A percentile compares a stretch with the other conserved stretches of the same genome.
Evolutionary conservation across 805 yeast genomes (phyloP).

Genomic region (Candida dajiaensis): DNA sequence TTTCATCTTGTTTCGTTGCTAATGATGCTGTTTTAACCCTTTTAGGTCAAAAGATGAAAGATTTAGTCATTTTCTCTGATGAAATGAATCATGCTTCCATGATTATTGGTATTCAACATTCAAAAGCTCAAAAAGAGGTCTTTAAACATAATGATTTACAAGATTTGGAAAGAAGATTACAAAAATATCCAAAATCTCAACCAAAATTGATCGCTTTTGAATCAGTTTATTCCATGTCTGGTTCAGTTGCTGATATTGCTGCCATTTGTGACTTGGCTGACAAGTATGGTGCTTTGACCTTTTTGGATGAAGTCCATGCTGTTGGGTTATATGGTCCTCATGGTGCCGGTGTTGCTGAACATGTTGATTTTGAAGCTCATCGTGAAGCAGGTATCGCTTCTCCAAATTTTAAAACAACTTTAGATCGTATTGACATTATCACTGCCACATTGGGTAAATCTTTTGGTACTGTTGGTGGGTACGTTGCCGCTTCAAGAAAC

Average conservation of each 20-base stretch:
- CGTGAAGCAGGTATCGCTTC: slow-evolving; percentile 57
- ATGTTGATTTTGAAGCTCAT: slow-evolving; percentile 81
- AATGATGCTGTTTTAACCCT: slow-evolving; percentile 92
- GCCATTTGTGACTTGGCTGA: slow-evolving; percentile 93
- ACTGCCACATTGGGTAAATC: slow-evolving; percentile 98
- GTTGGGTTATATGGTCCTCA: slow-evolving; percentile 99
- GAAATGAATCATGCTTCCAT: slow-evolving; percentile 95
- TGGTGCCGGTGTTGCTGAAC: slow-evolving; percentile 99
- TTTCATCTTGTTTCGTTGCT: slow-evolving; percentile 93
- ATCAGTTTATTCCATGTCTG: slow-evolving; percentile 97
- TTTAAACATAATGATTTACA: slow-evolving; percentile 86
- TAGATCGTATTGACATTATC: slow-evolving; percentile 91
- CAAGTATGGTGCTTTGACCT: slow-evolving; percentile 94
- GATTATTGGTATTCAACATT: slow-evolving; percentile 93
- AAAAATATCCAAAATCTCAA: slow-evolving; percentile 73
- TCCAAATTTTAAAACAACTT: slow-evolving; percentile 50
- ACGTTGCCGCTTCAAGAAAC: slow-evolving; percentile 80
- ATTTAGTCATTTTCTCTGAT: slow-evolving; percentile 88
- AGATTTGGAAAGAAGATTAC: slow-evolving; percentile 75
- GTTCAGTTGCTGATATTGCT: slow-evolving; percentile 91
- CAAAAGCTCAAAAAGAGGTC: slow-evolving; percentile 80
- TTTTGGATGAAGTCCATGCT: slow-evolving; percentile 97
- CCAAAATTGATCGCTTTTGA: slow-evolving; percentile 98
- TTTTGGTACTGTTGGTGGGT: slow-evolving; percentile 96
- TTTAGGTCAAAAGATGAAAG: slow-evolving; percentile 85